Evolutionary conservation across 257 asterid genomes (phyloP).

Genomic region (Petrea volubilis): DNA sequence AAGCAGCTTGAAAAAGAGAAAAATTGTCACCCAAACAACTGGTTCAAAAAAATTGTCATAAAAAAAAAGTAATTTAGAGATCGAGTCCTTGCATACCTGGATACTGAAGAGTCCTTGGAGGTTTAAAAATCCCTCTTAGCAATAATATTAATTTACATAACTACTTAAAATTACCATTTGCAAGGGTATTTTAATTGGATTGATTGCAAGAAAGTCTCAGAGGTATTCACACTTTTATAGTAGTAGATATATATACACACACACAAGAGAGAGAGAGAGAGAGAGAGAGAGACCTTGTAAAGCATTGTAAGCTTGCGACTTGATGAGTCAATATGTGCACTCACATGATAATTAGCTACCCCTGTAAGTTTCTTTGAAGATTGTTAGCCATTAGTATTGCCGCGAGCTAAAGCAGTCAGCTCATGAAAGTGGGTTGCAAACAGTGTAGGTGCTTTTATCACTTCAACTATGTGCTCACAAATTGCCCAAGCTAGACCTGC

Average conservation of each 20-base stretch:
- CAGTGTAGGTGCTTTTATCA: constrained; percentile 82
- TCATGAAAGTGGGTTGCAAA: constrained; percentile 99
- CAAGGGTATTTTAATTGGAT: too few species aligned
- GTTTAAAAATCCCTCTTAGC: too few species aligned
- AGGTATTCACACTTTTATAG: neutral
- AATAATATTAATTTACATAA: too few species aligned
- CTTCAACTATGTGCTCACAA: constrained; percentile 89
- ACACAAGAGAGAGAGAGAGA: constrained; percentile 22
- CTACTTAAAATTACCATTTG: too few species aligned
- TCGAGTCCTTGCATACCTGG: too few species aligned
- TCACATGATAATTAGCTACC: constrained; percentile 90
- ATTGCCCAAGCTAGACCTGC: constrained; percentile 98
- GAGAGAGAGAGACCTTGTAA: constrained; percentile 62
- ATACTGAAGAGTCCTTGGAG: too few species aligned
- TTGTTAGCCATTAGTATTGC: constrained; percentile 37
- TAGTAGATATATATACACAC: constrained; percentile 22
- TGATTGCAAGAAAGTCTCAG: too few species aligned
- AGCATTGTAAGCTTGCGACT: constrained; percentile 97
- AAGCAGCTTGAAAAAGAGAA: neutral
- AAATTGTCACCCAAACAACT: too few species aligned
- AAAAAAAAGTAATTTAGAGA: too few species aligned
- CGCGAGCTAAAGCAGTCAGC: constrained; percentile 85
- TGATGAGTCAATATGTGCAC: constrained; percentile 89
- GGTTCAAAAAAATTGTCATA: too few species aligned
- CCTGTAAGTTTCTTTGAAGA: constrained; percentile 53